Conservation (phyloP, 2,329 filamentous ascomycete species). For the Botrytis cinerea region DNA sequence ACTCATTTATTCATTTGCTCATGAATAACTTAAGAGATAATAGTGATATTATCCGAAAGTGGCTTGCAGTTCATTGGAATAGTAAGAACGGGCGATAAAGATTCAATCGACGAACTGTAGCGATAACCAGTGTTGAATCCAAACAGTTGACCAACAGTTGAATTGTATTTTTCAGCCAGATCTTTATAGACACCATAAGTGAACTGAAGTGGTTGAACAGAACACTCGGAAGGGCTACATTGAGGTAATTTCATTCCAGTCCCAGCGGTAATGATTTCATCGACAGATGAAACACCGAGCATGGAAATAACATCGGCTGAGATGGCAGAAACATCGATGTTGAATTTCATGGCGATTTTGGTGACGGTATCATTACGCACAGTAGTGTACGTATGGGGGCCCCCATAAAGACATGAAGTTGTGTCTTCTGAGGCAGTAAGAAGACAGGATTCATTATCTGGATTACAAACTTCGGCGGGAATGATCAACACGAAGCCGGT, state of each 20-base stretch:
- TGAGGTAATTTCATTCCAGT: not conserved
- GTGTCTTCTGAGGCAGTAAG: not conserved
- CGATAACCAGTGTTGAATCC: conserved; percentile 2
- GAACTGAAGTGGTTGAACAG: conserved; percentile 3
- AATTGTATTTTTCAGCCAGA: not conserved
- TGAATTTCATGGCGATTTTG: not conserved
- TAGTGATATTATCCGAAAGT: conserved; percentile 3
- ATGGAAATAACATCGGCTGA: not conserved
- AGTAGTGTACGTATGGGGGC: not conserved
- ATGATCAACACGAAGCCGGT: not conserved
- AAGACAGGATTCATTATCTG: not conserved
- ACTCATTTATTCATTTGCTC: not conserved
- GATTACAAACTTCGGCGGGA: not conserved
- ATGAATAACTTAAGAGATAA: not conserved
- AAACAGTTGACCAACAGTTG: not conserved
- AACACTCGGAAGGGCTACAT: conserved; percentile 5
- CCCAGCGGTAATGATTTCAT: not conserved
- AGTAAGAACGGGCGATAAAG: not conserved
- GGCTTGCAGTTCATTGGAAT: not conserved
- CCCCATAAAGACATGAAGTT: not conserved
- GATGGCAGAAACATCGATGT: not conserved
- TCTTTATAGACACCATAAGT: conserved; percentile 7
- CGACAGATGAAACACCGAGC: not conserved
- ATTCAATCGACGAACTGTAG: not conserved
- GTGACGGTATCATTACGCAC: not conserved